These are phyloP conservation scores for Neurospora sp. DNA, from an alignment of 495 filamentous ascomycete genomes.

Conservation along the genomic window DNA sequence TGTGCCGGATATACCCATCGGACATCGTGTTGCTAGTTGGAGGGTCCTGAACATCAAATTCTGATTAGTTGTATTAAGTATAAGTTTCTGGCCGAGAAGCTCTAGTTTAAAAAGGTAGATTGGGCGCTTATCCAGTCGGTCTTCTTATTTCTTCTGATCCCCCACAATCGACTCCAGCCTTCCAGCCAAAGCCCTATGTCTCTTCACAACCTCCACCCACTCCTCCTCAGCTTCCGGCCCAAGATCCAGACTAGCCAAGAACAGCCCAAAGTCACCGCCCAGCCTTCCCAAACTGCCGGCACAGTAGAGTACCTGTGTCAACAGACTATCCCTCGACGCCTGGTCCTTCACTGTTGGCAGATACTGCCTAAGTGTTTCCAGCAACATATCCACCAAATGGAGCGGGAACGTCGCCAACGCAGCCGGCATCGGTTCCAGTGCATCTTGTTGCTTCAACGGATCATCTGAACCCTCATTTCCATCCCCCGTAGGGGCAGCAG, in stretches of 20 bases:
- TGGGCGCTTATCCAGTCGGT: background rate
- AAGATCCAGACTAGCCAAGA: conserved; percentile 57
- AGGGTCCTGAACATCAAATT: background rate
- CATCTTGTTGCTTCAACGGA: conserved; percentile 30
- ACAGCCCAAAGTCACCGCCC: conserved; percentile 86
- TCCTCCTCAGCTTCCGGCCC: conserved; percentile 52
- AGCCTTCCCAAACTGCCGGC: conserved; percentile 85
- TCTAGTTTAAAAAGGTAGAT: background rate
- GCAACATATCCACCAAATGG: conserved; percentile 73
- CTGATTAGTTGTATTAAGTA: background rate
- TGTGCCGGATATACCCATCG: background rate
- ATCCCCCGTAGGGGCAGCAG: conserved; percentile 15
- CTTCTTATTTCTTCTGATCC: conserved; percentile 22
- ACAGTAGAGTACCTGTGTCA: conserved; percentile 94
- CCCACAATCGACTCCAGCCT: conserved; percentile 75
- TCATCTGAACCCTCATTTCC: background rate
- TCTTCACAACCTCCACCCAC: conserved; percentile 88
- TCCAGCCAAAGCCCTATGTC: conserved; percentile 79
- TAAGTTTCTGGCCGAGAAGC: background rate
- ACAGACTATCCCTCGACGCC: conserved; percentile 67
- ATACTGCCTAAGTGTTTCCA: conserved; percentile 67
- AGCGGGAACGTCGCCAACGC: conserved; percentile 77
- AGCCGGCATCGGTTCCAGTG: conserved; percentile 60
- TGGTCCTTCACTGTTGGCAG: conserved; percentile 76
- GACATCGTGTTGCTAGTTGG: background rate